Evolutionary conservation across 2,329 filamentous ascomycete genomes (phyloP).

Genomic region (Amesomyces nigricolor): DNA sequence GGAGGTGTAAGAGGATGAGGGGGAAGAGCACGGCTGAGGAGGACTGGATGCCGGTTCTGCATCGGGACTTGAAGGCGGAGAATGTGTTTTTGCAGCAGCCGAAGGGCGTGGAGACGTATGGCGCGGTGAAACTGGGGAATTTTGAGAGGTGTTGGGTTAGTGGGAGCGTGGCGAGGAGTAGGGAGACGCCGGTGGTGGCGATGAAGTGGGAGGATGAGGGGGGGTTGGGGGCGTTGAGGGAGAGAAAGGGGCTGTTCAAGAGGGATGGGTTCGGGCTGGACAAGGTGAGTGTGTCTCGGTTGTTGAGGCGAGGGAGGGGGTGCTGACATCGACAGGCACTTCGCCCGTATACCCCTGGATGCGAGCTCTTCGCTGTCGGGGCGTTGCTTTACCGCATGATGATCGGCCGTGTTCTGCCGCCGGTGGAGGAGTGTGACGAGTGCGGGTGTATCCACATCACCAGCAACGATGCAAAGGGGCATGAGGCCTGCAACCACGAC

Average conservation of each 20-base stretch:
- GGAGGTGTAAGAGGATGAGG: slow-evolving; percentile 4
- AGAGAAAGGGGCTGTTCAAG: slow-evolving; percentile 8
- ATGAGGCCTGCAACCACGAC: slow-evolving; percentile 18
- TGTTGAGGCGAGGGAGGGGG: neutral
- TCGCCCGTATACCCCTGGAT: slow-evolving; percentile 33
- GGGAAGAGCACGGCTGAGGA: slow-evolving; percentile 26
- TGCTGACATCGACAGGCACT: slow-evolving; percentile 18
- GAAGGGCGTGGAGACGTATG: slow-evolving; percentile 45
- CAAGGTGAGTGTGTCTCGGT: slow-evolving; percentile 1
- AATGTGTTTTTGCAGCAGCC: slow-evolving; percentile 49
- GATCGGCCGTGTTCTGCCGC: slow-evolving; percentile 29
- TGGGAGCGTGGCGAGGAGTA: slow-evolving; percentile 29
- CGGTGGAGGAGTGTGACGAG: slow-evolving; percentile 28
- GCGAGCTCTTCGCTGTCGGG: slow-evolving; percentile 37
- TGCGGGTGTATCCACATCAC: slow-evolving; percentile 26
- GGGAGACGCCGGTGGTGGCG: slow-evolving; percentile 24
- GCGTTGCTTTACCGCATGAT: slow-evolving; percentile 40
- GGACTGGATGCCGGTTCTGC: slow-evolving; percentile 49
- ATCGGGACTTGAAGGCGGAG: slow-evolving; percentile 41
- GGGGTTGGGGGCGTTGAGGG: slow-evolving; percentile 6
- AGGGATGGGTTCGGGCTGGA: slow-evolving; percentile 1
- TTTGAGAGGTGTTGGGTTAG: slow-evolving; percentile 39
- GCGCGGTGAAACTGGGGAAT: slow-evolving; percentile 48
- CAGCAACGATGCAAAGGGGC: neutral
- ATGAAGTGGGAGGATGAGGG: slow-evolving; percentile 11